Conservation (phyloP, 306 rosid genomes). For the Lotus japonicus region DNA sequence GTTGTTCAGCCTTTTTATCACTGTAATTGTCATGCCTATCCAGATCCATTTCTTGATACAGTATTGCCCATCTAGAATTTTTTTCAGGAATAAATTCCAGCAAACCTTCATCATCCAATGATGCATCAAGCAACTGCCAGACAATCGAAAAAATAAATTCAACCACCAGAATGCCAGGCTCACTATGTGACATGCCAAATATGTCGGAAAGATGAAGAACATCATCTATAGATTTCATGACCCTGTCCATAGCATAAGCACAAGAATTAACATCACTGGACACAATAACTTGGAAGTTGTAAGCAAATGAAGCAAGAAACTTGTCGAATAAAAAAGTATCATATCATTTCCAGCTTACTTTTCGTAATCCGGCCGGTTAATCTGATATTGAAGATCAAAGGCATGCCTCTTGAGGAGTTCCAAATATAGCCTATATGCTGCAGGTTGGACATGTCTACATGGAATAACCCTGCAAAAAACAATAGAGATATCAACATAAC, state of each 20-base stretch:
- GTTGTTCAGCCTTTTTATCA: constrained; percentile 48
- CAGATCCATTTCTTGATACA: constrained; percentile 72
- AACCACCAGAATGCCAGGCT: constrained; percentile 82
- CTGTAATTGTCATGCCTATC: constrained; percentile 42
- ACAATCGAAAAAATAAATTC: constrained; percentile 72
- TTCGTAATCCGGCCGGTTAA: constrained; percentile 50
- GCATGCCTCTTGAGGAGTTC: constrained; percentile 76
- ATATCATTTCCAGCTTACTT: constrained; percentile 40
- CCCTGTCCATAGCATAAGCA: constrained; percentile 46
- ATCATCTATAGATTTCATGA: constrained; percentile 68
- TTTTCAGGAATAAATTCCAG: constrained; percentile 54
- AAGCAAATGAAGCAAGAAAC: constrained; percentile 3
- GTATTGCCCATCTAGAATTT: constrained; percentile 59
- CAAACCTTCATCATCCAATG: constrained; percentile 82
- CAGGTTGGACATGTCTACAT: constrained; percentile 64
- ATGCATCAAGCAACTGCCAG: constrained; percentile 91
- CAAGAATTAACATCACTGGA: constrained; percentile 22
- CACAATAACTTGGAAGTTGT: not conserved
- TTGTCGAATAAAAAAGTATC: not conserved
- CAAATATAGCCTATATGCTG: constrained; percentile 75
- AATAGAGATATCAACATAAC: not conserved
- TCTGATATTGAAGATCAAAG: constrained; percentile 67
- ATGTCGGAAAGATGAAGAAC: constrained; percentile 65
- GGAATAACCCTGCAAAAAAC: constrained; percentile 75
- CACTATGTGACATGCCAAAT: constrained; percentile 59